These are phyloP conservation scores for Athelia psychrophila DNA, from an alignment of 1,284 basidiomycete species.

Conservation along the genomic window DNA sequence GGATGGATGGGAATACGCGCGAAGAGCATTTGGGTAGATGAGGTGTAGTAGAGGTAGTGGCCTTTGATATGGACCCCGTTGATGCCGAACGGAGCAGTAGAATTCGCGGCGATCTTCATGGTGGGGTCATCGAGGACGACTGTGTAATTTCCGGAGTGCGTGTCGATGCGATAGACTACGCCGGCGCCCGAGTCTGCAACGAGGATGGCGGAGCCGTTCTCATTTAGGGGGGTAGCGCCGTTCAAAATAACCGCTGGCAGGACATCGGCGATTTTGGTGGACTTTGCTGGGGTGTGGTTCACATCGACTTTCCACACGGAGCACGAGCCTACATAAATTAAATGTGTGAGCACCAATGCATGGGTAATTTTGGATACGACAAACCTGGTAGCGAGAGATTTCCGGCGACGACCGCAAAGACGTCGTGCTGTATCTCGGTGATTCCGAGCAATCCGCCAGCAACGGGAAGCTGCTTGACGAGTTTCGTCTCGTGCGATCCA, in stretches of 20 bases:
- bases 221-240: background rate
- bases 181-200: background rate
- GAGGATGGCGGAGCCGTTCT: background rate
- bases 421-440: background rate
- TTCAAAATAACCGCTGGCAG: background rate
- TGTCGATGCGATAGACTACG: background rate
- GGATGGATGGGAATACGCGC: background rate
- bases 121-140: background rate
- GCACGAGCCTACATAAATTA: background rate
- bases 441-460: background rate
- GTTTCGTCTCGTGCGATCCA: background rate
- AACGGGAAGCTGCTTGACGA: background rate
- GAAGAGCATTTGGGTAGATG: background rate
- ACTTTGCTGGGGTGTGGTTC: background rate
- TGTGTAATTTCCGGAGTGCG: background rate
- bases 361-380: background rate
- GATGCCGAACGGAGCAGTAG: background rate
- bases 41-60: background rate
- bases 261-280: background rate
- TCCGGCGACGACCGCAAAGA: background rate
- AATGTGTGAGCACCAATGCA: too few relatives aligned
- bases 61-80: background rate
- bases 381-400: background rate
- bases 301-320: background rate
- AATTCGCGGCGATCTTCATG: background rate